Conservation (phyloP, 2,329 filamentous ascomycete species). For the Fusarium burgessii region DNA sequence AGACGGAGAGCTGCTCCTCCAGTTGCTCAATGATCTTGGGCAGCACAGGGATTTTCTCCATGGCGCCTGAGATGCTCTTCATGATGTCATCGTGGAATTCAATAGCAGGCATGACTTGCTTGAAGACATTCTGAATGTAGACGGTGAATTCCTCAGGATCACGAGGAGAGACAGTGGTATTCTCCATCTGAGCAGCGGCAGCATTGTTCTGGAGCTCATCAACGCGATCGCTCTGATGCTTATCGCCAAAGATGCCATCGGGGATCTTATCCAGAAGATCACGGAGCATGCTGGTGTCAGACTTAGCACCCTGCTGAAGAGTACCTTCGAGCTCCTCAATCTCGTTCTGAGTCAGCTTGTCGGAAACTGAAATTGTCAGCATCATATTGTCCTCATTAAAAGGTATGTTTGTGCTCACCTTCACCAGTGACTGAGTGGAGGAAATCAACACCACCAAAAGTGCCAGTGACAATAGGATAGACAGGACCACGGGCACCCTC, state of each 20-base stretch:
- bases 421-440: slow-evolving; percentile 85
- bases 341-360: slow-evolving; percentile 92
- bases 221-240: slow-evolving; percentile 79
- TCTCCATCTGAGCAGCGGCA: slow-evolving; percentile 78
- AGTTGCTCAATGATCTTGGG: slow-evolving; percentile 88
- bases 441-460: slow-evolving; percentile 95
- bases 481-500: slow-evolving; percentile 74
- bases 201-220: slow-evolving; percentile 84
- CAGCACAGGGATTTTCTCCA: slow-evolving; percentile 87
- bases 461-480: slow-evolving; percentile 88
- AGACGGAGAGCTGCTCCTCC: slow-evolving; percentile 87
- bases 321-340: slow-evolving; percentile 89
- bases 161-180: slow-evolving; percentile 78
- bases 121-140: slow-evolving; percentile 79
- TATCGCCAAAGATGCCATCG: slow-evolving; percentile 80
- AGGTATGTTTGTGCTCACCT: slow-evolving; percentile 52
- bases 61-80: slow-evolving; percentile 79
- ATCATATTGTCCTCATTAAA: not conserved
- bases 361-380: slow-evolving; percentile 69
- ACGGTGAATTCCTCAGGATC: slow-evolving; percentile 85
- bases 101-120: slow-evolving; percentile 88
- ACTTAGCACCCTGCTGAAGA: slow-evolving; percentile 72
- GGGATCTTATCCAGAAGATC: slow-evolving; percentile 86
- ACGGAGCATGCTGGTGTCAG: slow-evolving; percentile 80
- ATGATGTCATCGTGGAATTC: slow-evolving; percentile 92